Conservation (phyloP, 495 filamentous ascomycete species). For the Aspergillus affinis region DNA sequence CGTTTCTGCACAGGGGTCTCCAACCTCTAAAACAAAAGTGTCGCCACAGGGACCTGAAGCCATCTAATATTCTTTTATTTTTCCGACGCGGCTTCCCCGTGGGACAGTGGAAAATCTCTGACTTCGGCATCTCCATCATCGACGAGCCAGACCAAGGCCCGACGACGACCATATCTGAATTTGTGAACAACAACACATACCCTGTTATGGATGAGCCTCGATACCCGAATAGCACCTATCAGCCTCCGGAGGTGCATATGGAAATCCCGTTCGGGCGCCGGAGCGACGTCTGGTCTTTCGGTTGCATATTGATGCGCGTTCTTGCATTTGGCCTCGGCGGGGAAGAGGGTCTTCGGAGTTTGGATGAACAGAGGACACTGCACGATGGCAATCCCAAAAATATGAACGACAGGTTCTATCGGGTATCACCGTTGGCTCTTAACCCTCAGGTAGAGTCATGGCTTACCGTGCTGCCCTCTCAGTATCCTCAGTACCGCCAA, state of each 20-base stretch:
- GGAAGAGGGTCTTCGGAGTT: background rate
- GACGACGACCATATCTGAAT: background rate
- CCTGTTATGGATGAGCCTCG: background rate
- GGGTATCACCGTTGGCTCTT: slow-evolving; percentile 8
- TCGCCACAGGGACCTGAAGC: slow-evolving; percentile 27
- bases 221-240: slow-evolving; percentile 11
- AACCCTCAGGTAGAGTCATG: slow-evolving; percentile 19
- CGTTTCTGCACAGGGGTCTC: slow-evolving; percentile 16
- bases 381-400: slow-evolving; percentile 6
- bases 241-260: slow-evolving; percentile 16
- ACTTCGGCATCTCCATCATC: slow-evolving; percentile 27
- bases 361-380: slow-evolving; percentile 7
- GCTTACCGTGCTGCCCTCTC: slow-evolving; percentile 1
- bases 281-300: slow-evolving; percentile 27
- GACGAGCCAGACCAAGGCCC: background rate
- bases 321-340: slow-evolving; percentile 15
- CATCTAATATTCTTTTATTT: slow-evolving; percentile 25
- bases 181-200: background rate
- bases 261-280: slow-evolving; percentile 8
- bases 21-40: slow-evolving; percentile 1
- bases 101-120: slow-evolving; percentile 28
- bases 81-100: background rate
- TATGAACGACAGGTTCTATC: slow-evolving; percentile 14
- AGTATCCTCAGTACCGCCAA: background rate
- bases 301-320: slow-evolving; percentile 18